phyloP scores from a whole-genome alignment of 345 rosid genomes.

The Euphorbia lathyris region DNA sequence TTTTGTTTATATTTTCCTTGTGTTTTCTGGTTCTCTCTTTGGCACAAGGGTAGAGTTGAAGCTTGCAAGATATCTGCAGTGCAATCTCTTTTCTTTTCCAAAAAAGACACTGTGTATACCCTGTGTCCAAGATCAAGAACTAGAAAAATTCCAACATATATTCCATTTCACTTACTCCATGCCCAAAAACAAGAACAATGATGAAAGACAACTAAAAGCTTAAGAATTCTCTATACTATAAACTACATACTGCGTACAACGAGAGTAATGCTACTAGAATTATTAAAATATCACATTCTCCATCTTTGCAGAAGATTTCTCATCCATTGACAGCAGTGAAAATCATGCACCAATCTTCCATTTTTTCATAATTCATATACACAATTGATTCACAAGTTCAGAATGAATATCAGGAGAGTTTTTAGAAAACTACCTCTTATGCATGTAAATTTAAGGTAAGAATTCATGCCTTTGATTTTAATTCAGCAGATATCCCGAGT shows the following conservation, averaged over 20 bases:
- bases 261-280: background rate
- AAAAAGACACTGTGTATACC: too few relatives aligned
- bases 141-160: background rate
- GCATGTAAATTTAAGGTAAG: background rate
- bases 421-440: background rate
- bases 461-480: conserved; percentile 73
- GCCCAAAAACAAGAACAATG: background rate
- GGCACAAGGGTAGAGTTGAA: too few relatives aligned
- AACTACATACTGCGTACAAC: background rate
- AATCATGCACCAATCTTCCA: background rate
- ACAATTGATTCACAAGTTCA: background rate
- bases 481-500: conserved; percentile 85
- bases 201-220: background rate
- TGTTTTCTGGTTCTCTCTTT: too few relatives aligned
- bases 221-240: background rate
- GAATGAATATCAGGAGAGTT: background rate
- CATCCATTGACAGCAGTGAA: background rate
- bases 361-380: conserved; percentile 4
- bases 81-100: background rate
- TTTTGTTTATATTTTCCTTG: too few relatives aligned
- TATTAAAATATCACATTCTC: background rate
- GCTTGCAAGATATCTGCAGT: too few relatives aligned
- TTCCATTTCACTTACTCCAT: background rate
- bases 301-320: background rate
- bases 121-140: background rate